phyloP scores from a whole-genome alignment of 805 yeast genomes.

The Schizosaccharomyces lindneri region DNA sequence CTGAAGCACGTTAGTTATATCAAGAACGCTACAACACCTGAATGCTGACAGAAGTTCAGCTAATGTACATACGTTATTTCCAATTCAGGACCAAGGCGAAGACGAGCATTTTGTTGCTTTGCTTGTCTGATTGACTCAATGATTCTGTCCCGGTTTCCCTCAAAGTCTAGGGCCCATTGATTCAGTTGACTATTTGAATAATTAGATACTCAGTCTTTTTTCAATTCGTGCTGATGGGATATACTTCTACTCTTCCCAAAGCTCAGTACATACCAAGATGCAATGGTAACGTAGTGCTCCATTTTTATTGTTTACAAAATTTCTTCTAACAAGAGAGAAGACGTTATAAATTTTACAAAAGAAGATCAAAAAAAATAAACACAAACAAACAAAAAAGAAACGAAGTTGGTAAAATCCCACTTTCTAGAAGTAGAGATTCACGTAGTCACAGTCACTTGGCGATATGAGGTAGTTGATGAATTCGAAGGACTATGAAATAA shows the following conservation, averaged over 20 bases:
- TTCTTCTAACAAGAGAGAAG: too few species aligned
- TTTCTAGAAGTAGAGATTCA: too few species aligned
- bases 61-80: constrained; percentile 45
- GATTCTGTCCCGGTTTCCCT: constrained; percentile 85
- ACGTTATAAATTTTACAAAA: too few species aligned
- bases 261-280: constrained; percentile 6
- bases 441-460: too few species aligned
- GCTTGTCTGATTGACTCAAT: constrained; percentile 57
- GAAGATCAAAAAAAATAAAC: too few species aligned
- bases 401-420: too few species aligned
- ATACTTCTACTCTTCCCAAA: neutral
- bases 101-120: constrained; percentile 43
- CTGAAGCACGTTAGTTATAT: neutral
- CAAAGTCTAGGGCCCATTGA: constrained; percentile 97
- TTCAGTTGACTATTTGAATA: constrained; percentile 32
- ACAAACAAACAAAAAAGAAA: too few species aligned
- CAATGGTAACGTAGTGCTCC: constrained; percentile 8
- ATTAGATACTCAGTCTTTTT: neutral
- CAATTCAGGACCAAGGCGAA: constrained; percentile 91
- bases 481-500: too few species aligned
- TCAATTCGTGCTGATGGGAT: too few species aligned
- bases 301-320: neutral
- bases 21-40: neutral
- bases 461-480: too few species aligned
- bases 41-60: neutral